Evolutionary conservation across 257 asterid species (phyloP).

Genomic region (Scutellaria baicalensis): DNA sequence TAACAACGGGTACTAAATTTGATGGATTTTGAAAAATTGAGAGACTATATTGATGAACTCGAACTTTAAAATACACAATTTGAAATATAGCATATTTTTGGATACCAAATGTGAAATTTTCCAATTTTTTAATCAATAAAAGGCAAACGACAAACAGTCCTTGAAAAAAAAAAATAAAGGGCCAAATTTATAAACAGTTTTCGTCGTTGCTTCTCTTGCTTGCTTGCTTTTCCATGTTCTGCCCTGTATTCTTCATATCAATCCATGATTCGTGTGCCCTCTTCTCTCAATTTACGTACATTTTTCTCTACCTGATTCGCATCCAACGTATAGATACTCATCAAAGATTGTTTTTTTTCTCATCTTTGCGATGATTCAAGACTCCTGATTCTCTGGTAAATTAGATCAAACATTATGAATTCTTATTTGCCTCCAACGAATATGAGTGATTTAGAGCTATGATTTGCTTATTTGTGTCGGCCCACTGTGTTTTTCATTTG

Average conservation of each 20-base stretch:
- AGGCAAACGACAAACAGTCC: no score
- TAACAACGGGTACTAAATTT: no score
- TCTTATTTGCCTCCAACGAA: neutral
- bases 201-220: neutral
- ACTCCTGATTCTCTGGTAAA: slow-evolving; percentile 9
- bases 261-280: neutral
- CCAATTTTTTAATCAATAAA: no score
- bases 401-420: slow-evolving; percentile 5
- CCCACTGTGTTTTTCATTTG: neutral
- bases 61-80: no score
- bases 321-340: neutral
- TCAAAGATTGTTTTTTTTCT: neutral
- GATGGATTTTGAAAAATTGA: no score
- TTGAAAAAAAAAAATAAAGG: no score
- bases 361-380: slow-evolving; percentile 2
- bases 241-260: neutral
- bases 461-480: neutral
- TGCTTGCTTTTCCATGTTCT: neutral
- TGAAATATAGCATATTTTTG: no score
- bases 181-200: neutral
- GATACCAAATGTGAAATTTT: no score
- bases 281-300: neutral
- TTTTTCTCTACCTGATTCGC: neutral
- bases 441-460: neutral
- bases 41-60: no score